phyloP scores from a whole-genome alignment of 2,329 filamentous ascomycete species.

The Apiospora pterosperma region DNA sequence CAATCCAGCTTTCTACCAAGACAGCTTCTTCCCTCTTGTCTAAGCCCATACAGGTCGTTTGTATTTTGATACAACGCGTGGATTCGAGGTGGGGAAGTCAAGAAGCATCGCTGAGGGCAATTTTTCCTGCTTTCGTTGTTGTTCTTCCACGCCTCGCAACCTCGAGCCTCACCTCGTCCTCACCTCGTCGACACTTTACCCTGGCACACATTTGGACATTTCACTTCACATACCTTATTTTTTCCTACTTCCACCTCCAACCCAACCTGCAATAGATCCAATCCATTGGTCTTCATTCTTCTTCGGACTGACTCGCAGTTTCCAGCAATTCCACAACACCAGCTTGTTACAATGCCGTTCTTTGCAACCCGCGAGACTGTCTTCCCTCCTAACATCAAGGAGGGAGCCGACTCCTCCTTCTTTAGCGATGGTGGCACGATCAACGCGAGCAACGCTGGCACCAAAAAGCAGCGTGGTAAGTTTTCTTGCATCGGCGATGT shows the following conservation, averaged over 20 bases:
- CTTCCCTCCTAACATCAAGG: constrained; percentile 1
- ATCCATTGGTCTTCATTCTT: not conserved
- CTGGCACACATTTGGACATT: not conserved
- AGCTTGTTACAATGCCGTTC: not conserved
- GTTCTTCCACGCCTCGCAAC: not conserved
- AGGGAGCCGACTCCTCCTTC: not conserved
- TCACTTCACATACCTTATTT: not conserved
- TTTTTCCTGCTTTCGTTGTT: not conserved
- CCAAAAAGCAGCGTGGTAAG: not conserved
- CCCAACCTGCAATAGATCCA: not conserved
- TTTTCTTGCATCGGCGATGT: not conserved
- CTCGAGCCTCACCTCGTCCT: not conserved
- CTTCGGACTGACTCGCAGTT: not conserved
- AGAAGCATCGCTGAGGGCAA: not conserved
- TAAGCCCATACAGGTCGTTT: not conserved
- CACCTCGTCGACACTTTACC: not conserved
- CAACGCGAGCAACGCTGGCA: not conserved
- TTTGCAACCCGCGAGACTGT: constrained; percentile 3
- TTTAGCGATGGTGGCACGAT: not conserved
- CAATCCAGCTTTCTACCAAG: not conserved
- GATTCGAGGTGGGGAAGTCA: not conserved
- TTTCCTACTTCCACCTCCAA: not conserved
- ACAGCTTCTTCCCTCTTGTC: not conserved
- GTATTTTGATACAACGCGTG: not conserved
- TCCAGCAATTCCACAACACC: not conserved